phyloP scores from a whole-genome alignment of 768 basidiomycete genomes.

The Termitomyces sp. region DNA sequence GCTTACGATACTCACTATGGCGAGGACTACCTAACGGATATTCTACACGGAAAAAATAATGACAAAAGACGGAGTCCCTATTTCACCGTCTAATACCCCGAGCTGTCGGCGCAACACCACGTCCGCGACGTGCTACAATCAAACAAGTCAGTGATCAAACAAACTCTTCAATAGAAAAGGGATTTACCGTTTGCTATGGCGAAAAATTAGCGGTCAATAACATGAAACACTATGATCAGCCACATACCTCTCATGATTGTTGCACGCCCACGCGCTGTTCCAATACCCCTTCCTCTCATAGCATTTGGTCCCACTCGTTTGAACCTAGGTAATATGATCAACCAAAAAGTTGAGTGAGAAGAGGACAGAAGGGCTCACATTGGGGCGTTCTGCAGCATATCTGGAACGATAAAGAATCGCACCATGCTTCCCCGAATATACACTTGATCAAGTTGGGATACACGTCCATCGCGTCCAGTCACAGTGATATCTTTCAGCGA shows the following conservation, averaged over 20 bases:
- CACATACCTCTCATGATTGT: constrained; percentile 94
- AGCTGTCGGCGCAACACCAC: constrained; percentile 66
- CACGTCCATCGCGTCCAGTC: constrained; percentile 95
- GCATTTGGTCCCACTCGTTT: constrained; percentile 98
- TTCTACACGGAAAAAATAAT: constrained; percentile 8
- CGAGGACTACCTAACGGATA: constrained; percentile 5
- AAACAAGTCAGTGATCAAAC: constrained; percentile 3
- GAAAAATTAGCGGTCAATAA: constrained; percentile 12
- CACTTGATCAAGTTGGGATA: constrained; percentile 97
- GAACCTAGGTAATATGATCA: constrained; percentile 61
- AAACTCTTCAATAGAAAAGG: background rate
- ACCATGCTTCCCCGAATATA: constrained; percentile 99
- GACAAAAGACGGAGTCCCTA: background rate
- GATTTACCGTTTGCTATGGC: constrained; percentile 66
- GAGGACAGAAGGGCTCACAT: constrained; percentile 60
- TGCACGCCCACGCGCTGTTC: constrained; percentile 96
- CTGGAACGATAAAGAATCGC: constrained; percentile 98
- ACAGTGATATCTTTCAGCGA: constrained; percentile 96
- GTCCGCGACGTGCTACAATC: constrained; percentile 74
- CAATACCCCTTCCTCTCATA: constrained; percentile 98
- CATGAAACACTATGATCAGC: constrained; percentile 4
- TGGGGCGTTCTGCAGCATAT: constrained; percentile 98
- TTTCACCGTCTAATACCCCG: constrained; percentile 79
- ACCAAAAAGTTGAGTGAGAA: background rate
- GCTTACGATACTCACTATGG: constrained; percentile 10